Base-by-base conservation (phyloP, 106 monocot species). In the Allium sativum region DNA sequence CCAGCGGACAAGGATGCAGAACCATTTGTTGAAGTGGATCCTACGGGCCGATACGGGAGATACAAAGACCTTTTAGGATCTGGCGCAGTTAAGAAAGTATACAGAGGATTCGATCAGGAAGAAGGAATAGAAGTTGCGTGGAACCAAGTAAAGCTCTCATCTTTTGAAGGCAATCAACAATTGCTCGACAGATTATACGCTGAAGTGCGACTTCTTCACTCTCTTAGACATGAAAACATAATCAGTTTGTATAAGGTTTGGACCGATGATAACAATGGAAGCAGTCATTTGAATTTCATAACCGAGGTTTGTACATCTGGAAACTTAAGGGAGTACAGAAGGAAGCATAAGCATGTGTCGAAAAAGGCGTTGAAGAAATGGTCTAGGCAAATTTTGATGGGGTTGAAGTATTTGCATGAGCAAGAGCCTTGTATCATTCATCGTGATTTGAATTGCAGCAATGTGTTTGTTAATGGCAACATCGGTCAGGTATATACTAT, bases 261-360 rank as follows among this genome's bases (percentile, higher is more conserved):
- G 73, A 59, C 60, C 9, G 66, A 72, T 42, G 15, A 31, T 18
- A 40, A n/a, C 7, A 20, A 53, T 15, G 74, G 43, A 40, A 89
- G 71, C 7, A 31, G 31, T 31, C 31, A 31, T 31, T 75, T 94
- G 61, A 89, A 94, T 48, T 94, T 94, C 73, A 86, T 94, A 75
- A 94, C 93, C 8, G 93, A 94, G 78, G 71, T 94, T 40, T 94
- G 89, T 72, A 89, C 75, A 16, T 94, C 93, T 16, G 89, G 93
- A 17, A 72, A 71, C 53, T 85, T 93, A 43, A 55, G 93, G 13
- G 76, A 76, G 31, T 94, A 83, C 72, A 77, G 89, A 42, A 64
- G 62, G 47, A 66, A 67, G 48, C 89, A 94, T 69, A 72, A 74
- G 10, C 70, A 94, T 19, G 83, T 89, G 10, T 89, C 93, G 12